A percentile compares a stretch with the other conserved stretches of the same genome.
Conservation (phyloP, 2,329 filamentous ascomycete species). For the Sporothrix sp. region DNA sequence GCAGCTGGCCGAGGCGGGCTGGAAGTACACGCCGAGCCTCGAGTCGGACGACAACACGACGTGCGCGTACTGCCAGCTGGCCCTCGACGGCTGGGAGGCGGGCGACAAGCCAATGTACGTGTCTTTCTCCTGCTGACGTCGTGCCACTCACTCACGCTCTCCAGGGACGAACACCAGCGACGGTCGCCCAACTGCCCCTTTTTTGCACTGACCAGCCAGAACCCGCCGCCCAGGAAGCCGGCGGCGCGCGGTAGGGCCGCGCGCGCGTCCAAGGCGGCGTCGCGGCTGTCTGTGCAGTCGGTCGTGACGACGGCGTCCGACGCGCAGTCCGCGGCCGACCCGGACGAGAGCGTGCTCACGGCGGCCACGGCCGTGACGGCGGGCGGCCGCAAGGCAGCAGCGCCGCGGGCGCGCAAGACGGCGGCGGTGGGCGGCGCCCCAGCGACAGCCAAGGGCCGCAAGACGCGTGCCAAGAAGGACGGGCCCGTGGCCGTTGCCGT, state of each 20-base stretch:
- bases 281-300: slow-evolving; percentile 51
- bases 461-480: slow-evolving; percentile 44
- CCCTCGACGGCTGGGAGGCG: slow-evolving; percentile 89
- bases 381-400: slow-evolving; percentile 39
- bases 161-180: slow-evolving; percentile 73
- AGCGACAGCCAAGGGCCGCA: slow-evolving; percentile 31
- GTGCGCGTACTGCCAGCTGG: slow-evolving; percentile 82
- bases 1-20: slow-evolving; percentile 86
- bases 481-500: slow-evolving; percentile 38
- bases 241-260: slow-evolving; percentile 42
- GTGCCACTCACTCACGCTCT: slow-evolving; percentile 7
- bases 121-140: neutral
- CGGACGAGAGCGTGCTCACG: slow-evolving; percentile 51
- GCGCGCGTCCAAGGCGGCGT: slow-evolving; percentile 56
- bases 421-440: slow-evolving; percentile 29
- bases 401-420: slow-evolving; percentile 45
- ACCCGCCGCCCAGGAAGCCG: slow-evolving; percentile 45
- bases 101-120: slow-evolving; percentile 77
- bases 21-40: slow-evolving; percentile 79
- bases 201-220: slow-evolving; percentile 57
- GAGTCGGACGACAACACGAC: slow-evolving; percentile 84
- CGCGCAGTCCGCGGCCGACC: slow-evolving; percentile 35
- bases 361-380: slow-evolving; percentile 49
- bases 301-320: slow-evolving; percentile 42
- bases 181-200: slow-evolving; percentile 74